Evolutionary conservation across 371 early-diverging fungal genomes (phyloP), one percentile per base, ranked within the genome.

Genomic region (Mortierella sp.): DNA sequence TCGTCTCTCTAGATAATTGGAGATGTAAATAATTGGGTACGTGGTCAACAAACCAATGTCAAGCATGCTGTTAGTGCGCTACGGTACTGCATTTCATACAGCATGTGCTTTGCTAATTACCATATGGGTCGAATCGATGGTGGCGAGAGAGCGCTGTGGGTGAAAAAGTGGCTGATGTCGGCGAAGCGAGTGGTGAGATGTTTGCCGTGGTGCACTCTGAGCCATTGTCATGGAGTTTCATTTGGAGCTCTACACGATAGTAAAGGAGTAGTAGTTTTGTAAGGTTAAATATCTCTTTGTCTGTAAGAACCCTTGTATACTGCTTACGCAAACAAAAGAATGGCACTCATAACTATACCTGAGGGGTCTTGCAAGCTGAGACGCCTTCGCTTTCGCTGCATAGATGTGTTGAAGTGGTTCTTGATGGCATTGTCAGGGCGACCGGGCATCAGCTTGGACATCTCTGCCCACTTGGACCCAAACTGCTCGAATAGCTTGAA

Each of bases 381-480:
- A 1, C 78, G 71, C 63, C 82, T 82, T n/a, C 84, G 79, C 66
- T 86, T 83, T 31, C 86, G 83, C 45, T 86, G 86, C 84, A 86
- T 86, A 2, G 84, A 79, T 40, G 86, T 86, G 44, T 86, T 86
- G 66, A 83, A 86, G 65, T 80, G 79, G 45, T 86, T 86, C 68
- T 86, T 86, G 76, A 86, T 86, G 24, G 86, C 80, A 50, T 86
- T 86, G 40, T 86, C 86, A 14, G 80, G 76, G 29, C 86, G 79
- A 43, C 86, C 86, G 40, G 84, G 84, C 76, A 86, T 78, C 40
- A 80, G 73, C 41, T 86, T 86, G 8, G 86, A 83, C 84, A 86
- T 86, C 41, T 86, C 86, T n/a, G 86, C 86, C 86, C 86, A 86
- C 45, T 86, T 86, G 47, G 80, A 79, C 11, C 86, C 86, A 6